These are phyloP conservation scores for Trypanosoma lewisi DNA, from an alignment of 208 protist genomes.

Conservation along the genomic window DNA sequence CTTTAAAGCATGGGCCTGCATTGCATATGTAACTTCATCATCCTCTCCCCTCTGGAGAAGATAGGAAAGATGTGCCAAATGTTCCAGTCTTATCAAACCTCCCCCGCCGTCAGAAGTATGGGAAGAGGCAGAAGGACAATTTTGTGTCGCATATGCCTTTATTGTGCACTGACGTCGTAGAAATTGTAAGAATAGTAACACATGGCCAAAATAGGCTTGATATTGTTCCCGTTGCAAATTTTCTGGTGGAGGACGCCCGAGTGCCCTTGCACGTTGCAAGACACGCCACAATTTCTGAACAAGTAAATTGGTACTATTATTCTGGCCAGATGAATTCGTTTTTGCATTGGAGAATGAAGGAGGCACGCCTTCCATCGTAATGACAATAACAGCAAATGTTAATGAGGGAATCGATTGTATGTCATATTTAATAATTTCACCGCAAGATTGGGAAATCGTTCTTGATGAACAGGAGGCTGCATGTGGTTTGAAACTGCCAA, in stretches of 20 bases:
- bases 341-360: neutral
- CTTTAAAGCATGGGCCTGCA: constrained; percentile 30
- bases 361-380: constrained; percentile 12
- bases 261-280: constrained; percentile 18
- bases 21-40: constrained; percentile 66
- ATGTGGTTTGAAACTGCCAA: neutral
- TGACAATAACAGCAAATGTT: constrained; percentile 21
- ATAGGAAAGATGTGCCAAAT: constrained; percentile 42
- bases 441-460: neutral
- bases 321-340: neutral
- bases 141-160: constrained; percentile 38
- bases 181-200: constrained; percentile 31
- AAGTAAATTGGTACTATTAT: neutral
- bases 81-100: constrained; percentile 29
- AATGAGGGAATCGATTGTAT: constrained; percentile 5
- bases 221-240: constrained; percentile 20
- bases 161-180: constrained; percentile 36
- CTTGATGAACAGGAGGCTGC: neutral
- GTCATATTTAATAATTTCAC: constrained; percentile 10
- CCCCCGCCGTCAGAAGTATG: neutral
- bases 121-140: neutral
- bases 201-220: constrained; percentile 20
- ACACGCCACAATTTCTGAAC: constrained; percentile 16
- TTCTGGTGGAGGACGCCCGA: constrained; percentile 15
- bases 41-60: constrained; percentile 57